Conservation (phyloP, 306 rosid species). For the Castanopsis chinensis region DNA sequence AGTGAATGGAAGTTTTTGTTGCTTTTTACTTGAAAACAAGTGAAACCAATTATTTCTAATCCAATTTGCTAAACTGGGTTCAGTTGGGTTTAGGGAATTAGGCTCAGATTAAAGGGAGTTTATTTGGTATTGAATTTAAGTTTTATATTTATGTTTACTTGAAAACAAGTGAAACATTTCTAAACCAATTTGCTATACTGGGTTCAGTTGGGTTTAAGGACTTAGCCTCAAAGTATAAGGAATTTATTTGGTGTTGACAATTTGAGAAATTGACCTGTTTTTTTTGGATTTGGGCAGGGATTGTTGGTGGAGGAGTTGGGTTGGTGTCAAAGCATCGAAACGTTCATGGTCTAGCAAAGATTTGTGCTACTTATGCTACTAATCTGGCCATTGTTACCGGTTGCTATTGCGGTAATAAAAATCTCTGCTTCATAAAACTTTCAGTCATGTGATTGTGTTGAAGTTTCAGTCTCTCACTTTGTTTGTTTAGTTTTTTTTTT, state of each 20-base stretch:
- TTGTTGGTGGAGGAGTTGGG: conserved; percentile 85
- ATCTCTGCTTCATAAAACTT: conserved; percentile 2
- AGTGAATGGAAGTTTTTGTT: background rate
- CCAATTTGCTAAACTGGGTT: background rate
- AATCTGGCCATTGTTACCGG: conserved; percentile 71
- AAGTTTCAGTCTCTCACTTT: background rate
- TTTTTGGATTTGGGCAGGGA: conserved; percentile 39
- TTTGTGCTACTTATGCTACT: conserved; percentile 66
- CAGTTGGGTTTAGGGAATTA: conserved; percentile 6
- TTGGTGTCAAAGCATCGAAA: conserved; percentile 71
- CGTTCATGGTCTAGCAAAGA: conserved; percentile 58
- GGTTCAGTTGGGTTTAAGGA: conserved; percentile 7
- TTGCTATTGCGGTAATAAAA: conserved; percentile 76
- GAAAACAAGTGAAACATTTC: background rate
- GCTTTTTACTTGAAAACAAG: background rate
- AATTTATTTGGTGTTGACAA: background rate
- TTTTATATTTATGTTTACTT: background rate
- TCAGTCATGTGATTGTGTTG: background rate
- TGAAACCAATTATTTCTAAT: background rate
- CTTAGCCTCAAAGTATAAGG: background rate
- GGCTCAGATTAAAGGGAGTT: background rate
- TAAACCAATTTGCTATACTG: background rate
- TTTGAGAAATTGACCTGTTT: background rate
- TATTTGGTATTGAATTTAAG: background rate
- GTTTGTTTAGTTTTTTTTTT: too few species aligned